A percentile compares a stretch with the other conserved stretches of the same genome.
phyloP scores from a whole-genome alignment of 2,329 filamentous ascomycete species.

The Chalaropsis thielavioides region DNA sequence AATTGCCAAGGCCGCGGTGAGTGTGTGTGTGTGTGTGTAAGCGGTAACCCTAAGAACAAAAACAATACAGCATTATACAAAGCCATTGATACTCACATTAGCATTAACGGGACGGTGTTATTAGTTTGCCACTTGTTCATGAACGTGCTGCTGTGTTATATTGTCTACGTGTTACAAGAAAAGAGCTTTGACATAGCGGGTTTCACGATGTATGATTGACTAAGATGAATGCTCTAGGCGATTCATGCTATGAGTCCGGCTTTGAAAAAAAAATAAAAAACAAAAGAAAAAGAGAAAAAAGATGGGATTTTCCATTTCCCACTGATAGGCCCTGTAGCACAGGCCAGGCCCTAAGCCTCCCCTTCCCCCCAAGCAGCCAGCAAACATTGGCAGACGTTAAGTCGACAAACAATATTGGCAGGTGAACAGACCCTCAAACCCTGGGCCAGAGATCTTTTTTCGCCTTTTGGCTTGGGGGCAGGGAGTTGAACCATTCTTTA shows the following conservation, averaged over 20 bases:
- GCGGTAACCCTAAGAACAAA: too few species aligned
- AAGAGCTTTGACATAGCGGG: conserved; percentile 1
- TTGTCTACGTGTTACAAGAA: not conserved
- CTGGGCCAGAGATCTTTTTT: not conserved
- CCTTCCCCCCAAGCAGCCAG: not conserved
- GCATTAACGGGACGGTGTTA: not conserved
- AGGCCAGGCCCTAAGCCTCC: not conserved
- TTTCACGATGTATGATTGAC: conserved; percentile 5
- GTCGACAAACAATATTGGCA: not conserved
- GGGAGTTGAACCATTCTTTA: too few species aligned
- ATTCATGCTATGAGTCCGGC: not conserved
- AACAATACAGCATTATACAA: too few species aligned
- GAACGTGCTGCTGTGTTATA: not conserved
- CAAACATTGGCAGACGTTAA: not conserved
- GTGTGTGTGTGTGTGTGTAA: too few species aligned
- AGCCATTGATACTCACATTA: too few species aligned
- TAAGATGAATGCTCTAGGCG: not conserved
- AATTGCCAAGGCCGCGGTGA: too few species aligned
- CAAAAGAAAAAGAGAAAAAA: not conserved
- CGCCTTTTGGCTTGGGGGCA: not conserved
- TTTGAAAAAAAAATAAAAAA: not conserved
- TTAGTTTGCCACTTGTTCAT: not conserved
- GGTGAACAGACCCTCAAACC: not conserved
- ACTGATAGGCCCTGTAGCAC: too few species aligned
- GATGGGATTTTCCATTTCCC: not conserved